Base-by-base conservation (phyloP, 2,329 filamentous ascomycete genomes). In the Aspergillus sojae region DNA sequence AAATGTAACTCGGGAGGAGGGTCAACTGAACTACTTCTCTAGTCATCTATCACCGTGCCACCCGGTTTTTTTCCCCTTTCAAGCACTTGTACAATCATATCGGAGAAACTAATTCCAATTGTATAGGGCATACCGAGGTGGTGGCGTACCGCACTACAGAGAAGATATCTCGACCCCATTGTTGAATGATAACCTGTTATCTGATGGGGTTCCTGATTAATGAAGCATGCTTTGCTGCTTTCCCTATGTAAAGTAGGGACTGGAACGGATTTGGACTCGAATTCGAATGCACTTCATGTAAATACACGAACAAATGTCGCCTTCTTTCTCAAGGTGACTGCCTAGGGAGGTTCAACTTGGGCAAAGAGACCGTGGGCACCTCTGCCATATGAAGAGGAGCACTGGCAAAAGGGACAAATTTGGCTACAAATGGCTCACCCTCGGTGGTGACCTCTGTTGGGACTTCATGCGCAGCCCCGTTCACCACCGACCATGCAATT, bases 311-410 rank as follows among this genome's bases (percentile, higher is more conserved):
- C 39, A 41, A n/a, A 11, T 23, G n/a, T 3, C 21, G 11, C n/a
- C 10, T 21, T 46, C n/a, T 23, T 46, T 23, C n/a, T 46, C n/a
- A 46, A 12, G 4, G n/a, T 23, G 46, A 50, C 4, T 9, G 3
- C 23, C 23, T 23, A 19, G 21, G 53, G 66, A 72, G 6, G 26
- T 41, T 23, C 60, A 54, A 28, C 12, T 34, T 72, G 6, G 26
- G n/a, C 32, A 63, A 26, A 36, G 21, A n/a, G 21, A 63, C 46
- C 3, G 64, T 56, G 0, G 80, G 79, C 39, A 82, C 72, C 61
- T 82, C 78, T 12, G 78, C 79, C 70, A 84, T 82, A 63, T 82
- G 81, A 62, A 84, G 67, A 68, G 81, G 82, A 16, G 81, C 78
- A 45, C 78, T 78, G 2, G 80, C 82, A 70, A 80, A 83, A n/a